Base-by-base conservation (phyloP, 2,329 filamentous ascomycete genomes). In the Beauveria rudraprayagi region DNA sequence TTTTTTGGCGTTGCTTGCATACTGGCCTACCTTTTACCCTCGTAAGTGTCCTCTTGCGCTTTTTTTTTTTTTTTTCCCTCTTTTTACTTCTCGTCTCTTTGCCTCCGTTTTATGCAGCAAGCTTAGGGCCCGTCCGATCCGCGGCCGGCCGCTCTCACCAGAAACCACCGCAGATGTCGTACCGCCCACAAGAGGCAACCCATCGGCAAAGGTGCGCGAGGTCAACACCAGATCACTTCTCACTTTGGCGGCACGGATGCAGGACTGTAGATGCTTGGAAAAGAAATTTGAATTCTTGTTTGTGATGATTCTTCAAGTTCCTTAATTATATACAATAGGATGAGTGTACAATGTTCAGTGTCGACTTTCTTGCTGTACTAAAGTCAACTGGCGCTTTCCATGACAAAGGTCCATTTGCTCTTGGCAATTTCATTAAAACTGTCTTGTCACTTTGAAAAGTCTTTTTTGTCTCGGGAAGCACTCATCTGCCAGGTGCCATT, bases 121-220 rank as follows among this genome's bases (percentile, higher is more conserved):
- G 30, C 9, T 4, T 30, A 4, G 30, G 3, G 30, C 10, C 10
- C 3, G 9, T 11, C 10, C 30, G 10, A 34, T 34, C 30, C 30
- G 30, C 0, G 28, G 2, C 30, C 2, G 10, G 30, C 4, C 22
- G 51, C 11, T 48, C n/a, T 48, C 43, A 46, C 26, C 17, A 9
- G n/a, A 28, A 5, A 8, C 4, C 14, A 86, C 72, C 66, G 82
- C 75, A 73, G 82, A 74, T 75, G 80, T 78, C 87, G 90, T 22
- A 22, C 80, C 95, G 91, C 26, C 85, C 87, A 66, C 90, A 83
- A 83, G 67, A 84, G 77, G 72, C 28, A 19, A 26, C 55, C 55
- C 30, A 57, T 50, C 14, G 44, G 44, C 46, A 16, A 16, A 37
- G 34, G 14, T 37, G 11, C 34, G 87, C 64, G 83, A 83, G 76